phyloP scores from a whole-genome alignment of 2,329 filamentous ascomycete genomes.

The Sclerotinia minor region DNA sequence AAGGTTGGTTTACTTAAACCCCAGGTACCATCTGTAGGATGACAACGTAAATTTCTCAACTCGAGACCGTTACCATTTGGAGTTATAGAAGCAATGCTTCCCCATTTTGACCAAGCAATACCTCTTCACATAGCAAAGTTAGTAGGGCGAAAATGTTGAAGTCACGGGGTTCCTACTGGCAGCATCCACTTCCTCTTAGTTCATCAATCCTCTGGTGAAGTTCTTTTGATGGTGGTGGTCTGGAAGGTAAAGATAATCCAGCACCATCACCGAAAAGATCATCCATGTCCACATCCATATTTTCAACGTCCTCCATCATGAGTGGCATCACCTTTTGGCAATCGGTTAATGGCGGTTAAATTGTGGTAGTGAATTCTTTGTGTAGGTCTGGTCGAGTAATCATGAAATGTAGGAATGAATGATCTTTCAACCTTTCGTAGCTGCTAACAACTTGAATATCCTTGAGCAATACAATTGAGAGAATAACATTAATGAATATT shows the following conservation, averaged over 20 bases:
- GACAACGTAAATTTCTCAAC: constrained; percentile 70
- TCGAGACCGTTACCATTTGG: constrained; percentile 69
- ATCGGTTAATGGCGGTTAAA: not conserved
- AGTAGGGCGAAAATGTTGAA: not conserved
- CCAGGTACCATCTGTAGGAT: constrained; percentile 71
- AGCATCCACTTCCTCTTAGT: constrained; percentile 72
- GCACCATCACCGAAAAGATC: constrained; percentile 75
- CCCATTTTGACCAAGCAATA: constrained; percentile 84
- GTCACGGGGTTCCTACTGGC: constrained; percentile 62
- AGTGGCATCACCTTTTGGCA: constrained; percentile 46
- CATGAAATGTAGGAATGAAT: too few species aligned
- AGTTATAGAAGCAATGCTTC: constrained; percentile 80
- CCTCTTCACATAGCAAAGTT: constrained; percentile 52
- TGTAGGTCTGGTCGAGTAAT: not conserved
- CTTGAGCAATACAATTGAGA: not conserved
- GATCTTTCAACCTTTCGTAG: too few species aligned
- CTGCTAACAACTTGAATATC: too few species aligned
- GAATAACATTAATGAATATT: not conserved
- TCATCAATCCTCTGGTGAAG: constrained; percentile 75
- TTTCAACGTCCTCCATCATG: constrained; percentile 55
- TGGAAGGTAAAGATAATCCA: constrained; percentile 56
- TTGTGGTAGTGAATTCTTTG: not conserved
- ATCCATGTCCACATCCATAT: constrained; percentile 61
- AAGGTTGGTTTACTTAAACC: constrained; percentile 70
- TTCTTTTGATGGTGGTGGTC: constrained; percentile 56